phyloP scores from a whole-genome alignment of 176 grass and related monocot genomes.

The Rhynchospora pubera region DNA sequence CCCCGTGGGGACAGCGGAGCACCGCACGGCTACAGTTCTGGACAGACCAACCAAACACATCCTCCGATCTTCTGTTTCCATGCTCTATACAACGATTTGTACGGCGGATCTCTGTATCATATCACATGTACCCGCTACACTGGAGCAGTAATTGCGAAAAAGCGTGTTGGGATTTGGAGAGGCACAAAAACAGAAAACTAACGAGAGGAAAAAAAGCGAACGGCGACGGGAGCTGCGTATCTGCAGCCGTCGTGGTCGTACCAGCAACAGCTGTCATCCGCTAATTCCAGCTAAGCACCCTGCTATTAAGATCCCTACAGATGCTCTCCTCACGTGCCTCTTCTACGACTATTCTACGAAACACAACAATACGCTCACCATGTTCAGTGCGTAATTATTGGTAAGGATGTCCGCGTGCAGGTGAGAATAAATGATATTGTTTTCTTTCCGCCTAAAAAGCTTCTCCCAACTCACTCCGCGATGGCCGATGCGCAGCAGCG shows the following conservation, averaged over 20 bases:
- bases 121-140: not conserved
- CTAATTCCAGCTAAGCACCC: constrained; percentile 24
- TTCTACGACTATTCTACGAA: not conserved
- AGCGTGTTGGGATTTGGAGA: not conserved
- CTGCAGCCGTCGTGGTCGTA: constrained; percentile 3
- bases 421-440: not conserved
- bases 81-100: too few relatives aligned
- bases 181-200: not conserved
- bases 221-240: constrained; percentile 31
- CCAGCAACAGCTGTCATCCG: constrained; percentile 14
- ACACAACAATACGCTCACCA: too few relatives aligned
- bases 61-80: not conserved
- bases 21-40: constrained; percentile 27
- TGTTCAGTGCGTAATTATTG: not conserved
- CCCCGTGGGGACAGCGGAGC: constrained; percentile 1
- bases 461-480: constrained; percentile 2
- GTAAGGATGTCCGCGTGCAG: not conserved
- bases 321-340: not conserved
- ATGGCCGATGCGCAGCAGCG: constrained; percentile 19
- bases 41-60: not conserved
- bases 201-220: constrained; percentile 7
- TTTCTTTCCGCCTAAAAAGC: not conserved
- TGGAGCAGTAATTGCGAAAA: not conserved
- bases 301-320: not conserved
- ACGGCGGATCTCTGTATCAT: too few relatives aligned